Conservation (phyloP, 225 moss, liverwort and hornwort species). For the Takakia lepidozioides region DNA sequence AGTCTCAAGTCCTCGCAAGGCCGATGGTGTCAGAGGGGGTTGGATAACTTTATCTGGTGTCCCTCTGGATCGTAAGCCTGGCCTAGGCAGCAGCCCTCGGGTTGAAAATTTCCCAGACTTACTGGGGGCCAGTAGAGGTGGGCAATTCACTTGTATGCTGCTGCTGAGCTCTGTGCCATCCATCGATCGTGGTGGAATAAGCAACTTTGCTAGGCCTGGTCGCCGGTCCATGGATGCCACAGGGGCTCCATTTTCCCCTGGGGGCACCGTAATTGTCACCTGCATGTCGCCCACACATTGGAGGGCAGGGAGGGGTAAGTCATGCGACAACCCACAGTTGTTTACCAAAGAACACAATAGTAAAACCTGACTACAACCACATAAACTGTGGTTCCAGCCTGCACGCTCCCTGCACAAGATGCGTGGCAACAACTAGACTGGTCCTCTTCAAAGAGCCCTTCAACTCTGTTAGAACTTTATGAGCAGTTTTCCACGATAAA, state of each 20-base stretch:
- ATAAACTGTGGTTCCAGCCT: too few relatives aligned
- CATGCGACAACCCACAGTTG: too few relatives aligned
- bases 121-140: neutral
- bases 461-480: too few relatives aligned
- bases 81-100: constrained; percentile 2
- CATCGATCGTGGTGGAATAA: neutral
- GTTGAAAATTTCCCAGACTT: constrained; percentile 6
- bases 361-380: too few relatives aligned
- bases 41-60: neutral
- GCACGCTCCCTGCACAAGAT: too few relatives aligned
- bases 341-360: too few relatives aligned
- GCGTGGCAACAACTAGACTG: too few relatives aligned
- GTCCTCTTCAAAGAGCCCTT: too few relatives aligned
- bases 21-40: neutral
- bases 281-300: too few relatives aligned
- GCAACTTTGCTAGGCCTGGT: neutral
- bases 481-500: too few relatives aligned
- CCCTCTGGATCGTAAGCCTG: constrained; percentile 1
- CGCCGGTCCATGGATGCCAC: neutral
- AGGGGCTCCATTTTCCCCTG: neutral
- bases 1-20: neutral
- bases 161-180: neutral
- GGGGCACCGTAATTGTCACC: constrained; percentile 1
- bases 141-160: constrained; percentile 2
- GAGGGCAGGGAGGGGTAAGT: too few relatives aligned